phyloP scores from a whole-genome alignment of 164 flowering plant species.

The Saururus chinensis region DNA sequence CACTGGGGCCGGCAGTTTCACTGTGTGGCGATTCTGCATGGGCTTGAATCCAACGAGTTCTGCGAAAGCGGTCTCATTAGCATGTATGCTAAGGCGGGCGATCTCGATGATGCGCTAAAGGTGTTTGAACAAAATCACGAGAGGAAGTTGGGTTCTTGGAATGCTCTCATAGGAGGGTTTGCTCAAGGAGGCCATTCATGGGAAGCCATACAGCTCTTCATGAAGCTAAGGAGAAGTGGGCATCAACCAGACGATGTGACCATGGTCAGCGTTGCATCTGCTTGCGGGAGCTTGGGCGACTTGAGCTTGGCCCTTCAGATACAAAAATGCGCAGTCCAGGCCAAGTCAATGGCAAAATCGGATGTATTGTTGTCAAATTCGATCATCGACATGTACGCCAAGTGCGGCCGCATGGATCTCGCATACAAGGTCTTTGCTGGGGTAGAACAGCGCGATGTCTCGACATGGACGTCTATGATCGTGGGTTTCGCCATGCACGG shows the following conservation, averaged over 20 bases:
- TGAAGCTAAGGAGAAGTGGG: conserved; percentile 33
- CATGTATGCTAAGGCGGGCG: conserved; percentile 36
- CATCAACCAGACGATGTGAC: conserved; percentile 51
- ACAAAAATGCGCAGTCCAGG: conserved; percentile 50
- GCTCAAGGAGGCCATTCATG: conserved; percentile 38
- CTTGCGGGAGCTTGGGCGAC: conserved; percentile 55
- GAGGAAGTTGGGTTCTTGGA: conserved; percentile 59
- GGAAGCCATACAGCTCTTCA: conserved; percentile 35
- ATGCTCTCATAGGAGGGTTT: conserved; percentile 45
- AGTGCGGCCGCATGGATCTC: conserved; percentile 57
- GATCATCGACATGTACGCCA: conserved; percentile 58
- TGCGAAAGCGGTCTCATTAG: conserved; percentile 54
- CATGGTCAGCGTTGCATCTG: conserved; percentile 49
- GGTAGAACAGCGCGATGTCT: conserved; percentile 36
- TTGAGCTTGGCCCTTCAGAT: conserved; percentile 44
- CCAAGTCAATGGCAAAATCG: conserved; percentile 18
- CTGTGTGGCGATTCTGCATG: conserved; percentile 20
- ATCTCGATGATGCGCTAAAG: conserved; percentile 34
- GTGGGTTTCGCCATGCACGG: conserved; percentile 55
- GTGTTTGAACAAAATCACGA: conserved; percentile 47
- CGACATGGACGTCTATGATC: conserved; percentile 59
- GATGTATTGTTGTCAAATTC: conserved; percentile 42
- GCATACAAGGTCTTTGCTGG: conserved; percentile 29
- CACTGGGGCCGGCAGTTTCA: conserved; percentile 33
- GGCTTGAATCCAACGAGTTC: conserved; percentile 35